Evolutionary conservation across 345 rosid genomes (phyloP).

Genomic region (Salix viminalis): DNA sequence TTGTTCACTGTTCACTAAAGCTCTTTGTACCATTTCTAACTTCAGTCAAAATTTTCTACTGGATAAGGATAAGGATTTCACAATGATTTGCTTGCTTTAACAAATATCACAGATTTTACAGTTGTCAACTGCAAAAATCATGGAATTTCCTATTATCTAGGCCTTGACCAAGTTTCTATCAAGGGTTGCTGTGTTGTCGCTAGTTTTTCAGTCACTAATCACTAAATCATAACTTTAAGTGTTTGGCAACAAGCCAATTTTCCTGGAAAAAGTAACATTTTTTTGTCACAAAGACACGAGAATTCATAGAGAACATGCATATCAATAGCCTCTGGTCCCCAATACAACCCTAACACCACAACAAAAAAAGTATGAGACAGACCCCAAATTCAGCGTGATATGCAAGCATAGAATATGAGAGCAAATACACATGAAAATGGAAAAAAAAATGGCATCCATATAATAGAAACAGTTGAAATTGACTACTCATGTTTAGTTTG

Average conservation of each 20-base stretch:
- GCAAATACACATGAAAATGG: neutral
- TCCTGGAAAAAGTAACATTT: neutral
- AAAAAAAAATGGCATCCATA: neutral
- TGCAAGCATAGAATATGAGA: neutral
- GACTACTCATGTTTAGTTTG: neutral
- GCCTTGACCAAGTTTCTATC: neutral
- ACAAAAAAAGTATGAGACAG: neutral
- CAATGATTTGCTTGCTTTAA: conserved; percentile 20
- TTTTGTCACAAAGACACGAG: neutral
- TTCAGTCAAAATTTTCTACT: neutral
- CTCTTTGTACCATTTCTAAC: neutral
- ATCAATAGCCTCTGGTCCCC: neutral
- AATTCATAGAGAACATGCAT: neutral
- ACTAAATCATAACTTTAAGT: neutral
- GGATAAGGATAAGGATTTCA: conserved; percentile 1
- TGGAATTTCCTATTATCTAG: neutral
- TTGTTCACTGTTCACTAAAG: neutral
- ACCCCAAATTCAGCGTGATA: neutral
- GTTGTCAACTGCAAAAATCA: neutral
- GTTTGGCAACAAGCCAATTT: neutral
- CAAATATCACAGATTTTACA: neutral
- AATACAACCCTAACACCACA: neutral
- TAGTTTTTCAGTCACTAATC: neutral
- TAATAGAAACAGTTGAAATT: neutral
- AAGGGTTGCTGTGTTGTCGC: neutral